Percentiles rank a stretch among this genome's conserved stretches.
phyloP scores from a whole-genome alignment of 805 yeast species.

The Lipomyces orientalis region DNA sequence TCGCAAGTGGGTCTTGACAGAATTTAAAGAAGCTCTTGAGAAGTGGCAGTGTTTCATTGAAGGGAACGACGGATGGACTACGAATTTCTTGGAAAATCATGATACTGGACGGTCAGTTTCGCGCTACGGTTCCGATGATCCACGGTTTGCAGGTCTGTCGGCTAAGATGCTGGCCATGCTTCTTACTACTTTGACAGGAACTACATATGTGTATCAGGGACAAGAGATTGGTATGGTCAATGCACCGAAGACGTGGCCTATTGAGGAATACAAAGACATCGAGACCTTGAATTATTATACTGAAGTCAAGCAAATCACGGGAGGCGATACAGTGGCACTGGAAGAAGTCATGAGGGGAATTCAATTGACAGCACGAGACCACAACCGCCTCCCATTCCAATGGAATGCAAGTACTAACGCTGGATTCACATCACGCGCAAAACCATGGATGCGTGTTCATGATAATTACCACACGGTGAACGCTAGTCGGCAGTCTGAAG shows the following conservation, averaged over 20 bases:
- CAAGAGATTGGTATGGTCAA: constrained; percentile 65
- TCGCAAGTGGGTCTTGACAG: constrained; percentile 12
- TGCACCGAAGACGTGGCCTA: constrained; percentile 53
- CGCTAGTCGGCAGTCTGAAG: constrained; percentile 53
- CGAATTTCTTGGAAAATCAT: constrained; percentile 62
- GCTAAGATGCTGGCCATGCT: constrained; percentile 58
- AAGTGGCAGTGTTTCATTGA: constrained; percentile 47
- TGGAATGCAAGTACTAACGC: constrained; percentile 51
- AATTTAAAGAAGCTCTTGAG: constrained; percentile 17
- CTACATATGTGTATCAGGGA: constrained; percentile 63
- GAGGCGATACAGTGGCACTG: not conserved
- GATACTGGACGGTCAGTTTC: constrained; percentile 63
- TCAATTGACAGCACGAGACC: constrained; percentile 54
- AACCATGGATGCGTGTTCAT: constrained; percentile 59
- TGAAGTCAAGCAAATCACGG: constrained; percentile 1
- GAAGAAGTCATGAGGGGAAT: constrained; percentile 29
- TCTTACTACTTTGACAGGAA: constrained; percentile 57
- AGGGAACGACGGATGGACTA: constrained; percentile 59
- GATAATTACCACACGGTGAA: constrained; percentile 57
- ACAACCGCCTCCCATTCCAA: constrained; percentile 60
- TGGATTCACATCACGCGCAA: constrained; percentile 51
- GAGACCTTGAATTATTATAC: constrained; percentile 50
- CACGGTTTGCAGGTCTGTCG: constrained; percentile 47
- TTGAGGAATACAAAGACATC: constrained; percentile 59
- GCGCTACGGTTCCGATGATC: constrained; percentile 56